Base-by-base conservation (phyloP, 2,329 filamentous ascomycete genomes). In the Aspergillus tubingensis region DNA sequence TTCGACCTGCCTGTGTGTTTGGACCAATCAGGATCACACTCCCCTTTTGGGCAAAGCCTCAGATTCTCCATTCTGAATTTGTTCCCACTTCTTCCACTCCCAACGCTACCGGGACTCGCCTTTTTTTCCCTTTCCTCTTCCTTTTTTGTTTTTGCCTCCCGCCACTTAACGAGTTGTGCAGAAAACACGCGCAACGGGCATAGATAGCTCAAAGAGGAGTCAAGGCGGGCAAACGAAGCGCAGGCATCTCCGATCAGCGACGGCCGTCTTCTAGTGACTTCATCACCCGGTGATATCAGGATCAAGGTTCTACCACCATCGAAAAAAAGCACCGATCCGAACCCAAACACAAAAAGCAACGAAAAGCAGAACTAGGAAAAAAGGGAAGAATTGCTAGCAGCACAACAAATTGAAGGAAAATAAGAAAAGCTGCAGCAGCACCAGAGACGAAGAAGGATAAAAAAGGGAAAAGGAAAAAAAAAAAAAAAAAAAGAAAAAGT, bases 11-110 rank as follows among this genome's bases (percentile, higher is more conserved):
- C 52, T 49, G 38, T 47, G 21, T 44, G 21, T 44, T 32, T 56
- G 47, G 52, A 23, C 55, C 60, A 62, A 62, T 64, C 57, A 58
- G 49, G 43, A n/a, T 8, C 41, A 21, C 15, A 10, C 55, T 57
- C 52, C 58, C 58, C 55, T 57, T 64, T 61, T 64, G 52, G 62
- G 60, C 60, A 57, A 60, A 61, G 57, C 60, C 43, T 64, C 60
- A 57, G 51, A 39, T 54, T 54, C 52, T 30, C 56, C 59, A 57
- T 63, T 63, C 53, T 57, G 56, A 56, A 47, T 58, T 57, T 53
- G 58, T 60, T 50, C 52, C 59, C 60, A 58, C 59, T 62, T 57
- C 32, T 36, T 36, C 32, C 32, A 36, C 32, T 36, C 59, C 54
- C 56, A 64, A 52, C 50, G 23, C 53, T 60, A 41, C 60, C 54